phyloP scores from a whole-genome alignment of 106 monocot species.

The Narthecium ossifragum region DNA sequence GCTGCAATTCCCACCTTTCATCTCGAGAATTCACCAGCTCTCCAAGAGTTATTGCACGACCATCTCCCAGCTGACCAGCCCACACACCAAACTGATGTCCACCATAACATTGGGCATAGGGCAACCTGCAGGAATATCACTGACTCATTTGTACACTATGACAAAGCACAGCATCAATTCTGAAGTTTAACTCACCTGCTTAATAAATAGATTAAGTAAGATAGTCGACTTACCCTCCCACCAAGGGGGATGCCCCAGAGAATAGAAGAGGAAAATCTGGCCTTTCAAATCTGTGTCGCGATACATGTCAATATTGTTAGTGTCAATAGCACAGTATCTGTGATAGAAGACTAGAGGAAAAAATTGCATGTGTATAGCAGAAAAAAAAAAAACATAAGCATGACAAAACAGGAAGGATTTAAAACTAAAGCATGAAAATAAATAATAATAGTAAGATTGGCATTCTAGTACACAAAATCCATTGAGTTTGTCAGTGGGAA shows the following conservation, averaged over 20 bases:
- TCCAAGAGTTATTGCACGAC: conserved; percentile 92
- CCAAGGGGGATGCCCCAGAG: conserved; percentile 75
- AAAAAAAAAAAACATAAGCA: too few relatives aligned
- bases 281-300: conserved; percentile 68
- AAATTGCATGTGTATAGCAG: too few relatives aligned
- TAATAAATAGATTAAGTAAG: background rate
- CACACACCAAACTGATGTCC: conserved; percentile 98
- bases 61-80: conserved; percentile 99
- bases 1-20: conserved; percentile 93
- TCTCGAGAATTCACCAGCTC: conserved; percentile 75
- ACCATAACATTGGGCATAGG: conserved; percentile 98
- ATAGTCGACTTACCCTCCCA: conserved; percentile 58
- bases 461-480: too few relatives aligned
- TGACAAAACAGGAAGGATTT: too few relatives aligned
- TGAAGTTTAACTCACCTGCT: background rate
- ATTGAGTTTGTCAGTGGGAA: too few relatives aligned
- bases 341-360: too few relatives aligned
- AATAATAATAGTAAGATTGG: too few relatives aligned
- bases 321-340: too few relatives aligned
- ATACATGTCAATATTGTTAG: background rate
- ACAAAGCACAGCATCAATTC: background rate
- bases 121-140: conserved; percentile 30
- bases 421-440: too few relatives aligned
- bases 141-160: background rate
- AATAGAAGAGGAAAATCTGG: conserved; percentile 82